Conservation (phyloP, 2,329 filamentous ascomycete species). For the Colletotrichum theobromicola region DNA sequence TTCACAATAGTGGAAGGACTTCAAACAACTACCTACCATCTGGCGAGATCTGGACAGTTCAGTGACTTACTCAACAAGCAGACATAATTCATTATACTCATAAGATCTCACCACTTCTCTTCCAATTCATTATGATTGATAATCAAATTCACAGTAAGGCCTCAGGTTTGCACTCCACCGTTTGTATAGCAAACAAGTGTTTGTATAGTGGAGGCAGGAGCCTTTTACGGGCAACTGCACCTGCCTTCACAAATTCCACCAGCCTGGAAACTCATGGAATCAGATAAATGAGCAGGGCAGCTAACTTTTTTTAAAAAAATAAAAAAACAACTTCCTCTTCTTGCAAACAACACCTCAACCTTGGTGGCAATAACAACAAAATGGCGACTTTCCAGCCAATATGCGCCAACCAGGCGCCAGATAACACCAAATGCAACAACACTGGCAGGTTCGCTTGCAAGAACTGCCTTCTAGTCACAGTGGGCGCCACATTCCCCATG, state of each 20-base stretch:
- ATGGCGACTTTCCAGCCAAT: background rate
- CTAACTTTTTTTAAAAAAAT: slow-evolving; percentile 10
- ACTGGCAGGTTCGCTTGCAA: background rate
- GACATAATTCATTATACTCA: too few species aligned
- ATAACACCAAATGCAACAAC: background rate
- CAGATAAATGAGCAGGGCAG: background rate
- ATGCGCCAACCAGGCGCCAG: background rate
- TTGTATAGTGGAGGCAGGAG: background rate
- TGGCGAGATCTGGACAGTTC: background rate
- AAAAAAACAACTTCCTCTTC: too few species aligned
- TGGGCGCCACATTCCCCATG: background rate
- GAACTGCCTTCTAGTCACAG: background rate
- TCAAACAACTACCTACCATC: background rate
- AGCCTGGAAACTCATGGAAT: background rate
- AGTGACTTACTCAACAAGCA: background rate
- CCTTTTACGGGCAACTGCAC: background rate
- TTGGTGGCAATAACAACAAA: background rate
- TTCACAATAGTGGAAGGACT: background rate
- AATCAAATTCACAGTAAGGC: background rate
- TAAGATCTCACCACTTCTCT: background rate
- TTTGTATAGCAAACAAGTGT: background rate
- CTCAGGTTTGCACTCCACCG: background rate
- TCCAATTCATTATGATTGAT: background rate
- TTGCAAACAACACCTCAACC: too few species aligned
- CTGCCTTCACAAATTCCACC: background rate